phyloP scores from a whole-genome alignment of 75 land plant genomes.

The Pinus albicaulis region DNA sequence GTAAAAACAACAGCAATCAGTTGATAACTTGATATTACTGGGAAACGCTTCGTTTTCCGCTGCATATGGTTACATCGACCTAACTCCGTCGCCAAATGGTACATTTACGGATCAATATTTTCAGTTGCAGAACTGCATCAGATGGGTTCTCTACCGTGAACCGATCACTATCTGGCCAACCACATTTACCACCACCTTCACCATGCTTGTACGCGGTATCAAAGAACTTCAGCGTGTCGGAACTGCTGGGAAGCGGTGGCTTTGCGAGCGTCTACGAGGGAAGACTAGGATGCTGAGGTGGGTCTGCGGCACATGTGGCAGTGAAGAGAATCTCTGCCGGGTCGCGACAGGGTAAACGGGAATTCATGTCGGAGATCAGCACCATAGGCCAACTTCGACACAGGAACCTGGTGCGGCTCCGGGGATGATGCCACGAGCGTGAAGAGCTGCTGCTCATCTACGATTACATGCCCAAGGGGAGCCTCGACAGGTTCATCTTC shows the following conservation, averaged over 20 bases:
- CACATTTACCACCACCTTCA: too few relatives aligned
- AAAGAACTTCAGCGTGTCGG: not conserved
- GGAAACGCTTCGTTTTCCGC: not conserved
- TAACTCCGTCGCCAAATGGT: too few relatives aligned
- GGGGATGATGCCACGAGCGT: slow-evolving; percentile 25
- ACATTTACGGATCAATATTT: too few relatives aligned
- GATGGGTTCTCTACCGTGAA: too few relatives aligned
- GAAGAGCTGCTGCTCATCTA: not conserved
- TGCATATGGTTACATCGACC: too few relatives aligned
- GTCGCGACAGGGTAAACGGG: slow-evolving; percentile 24
- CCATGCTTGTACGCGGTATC: not conserved
- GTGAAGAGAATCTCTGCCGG: slow-evolving; percentile 16
- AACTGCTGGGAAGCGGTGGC: slow-evolving; percentile 14
- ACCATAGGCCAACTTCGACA: slow-evolving; percentile 38
- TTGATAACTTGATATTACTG: slow-evolving; percentile 7
- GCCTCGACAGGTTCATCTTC: not conserved
- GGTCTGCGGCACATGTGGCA: not conserved
- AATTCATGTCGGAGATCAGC: slow-evolving; percentile 36
- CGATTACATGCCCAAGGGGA: slow-evolving; percentile 2
- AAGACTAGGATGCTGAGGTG: not conserved
- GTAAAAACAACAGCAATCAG: slow-evolving; percentile 8
- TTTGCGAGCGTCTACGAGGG: slow-evolving; percentile 7
- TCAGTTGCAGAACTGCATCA: too few relatives aligned
- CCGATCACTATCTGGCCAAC: too few relatives aligned
- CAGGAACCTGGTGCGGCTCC: slow-evolving; percentile 31